A percentile compares a stretch with the other conserved stretches of the same genome.
phyloP scores from a whole-genome alignment of 2,329 filamentous ascomycete genomes.

The Ophiostoma himal-ulmi region DNA sequence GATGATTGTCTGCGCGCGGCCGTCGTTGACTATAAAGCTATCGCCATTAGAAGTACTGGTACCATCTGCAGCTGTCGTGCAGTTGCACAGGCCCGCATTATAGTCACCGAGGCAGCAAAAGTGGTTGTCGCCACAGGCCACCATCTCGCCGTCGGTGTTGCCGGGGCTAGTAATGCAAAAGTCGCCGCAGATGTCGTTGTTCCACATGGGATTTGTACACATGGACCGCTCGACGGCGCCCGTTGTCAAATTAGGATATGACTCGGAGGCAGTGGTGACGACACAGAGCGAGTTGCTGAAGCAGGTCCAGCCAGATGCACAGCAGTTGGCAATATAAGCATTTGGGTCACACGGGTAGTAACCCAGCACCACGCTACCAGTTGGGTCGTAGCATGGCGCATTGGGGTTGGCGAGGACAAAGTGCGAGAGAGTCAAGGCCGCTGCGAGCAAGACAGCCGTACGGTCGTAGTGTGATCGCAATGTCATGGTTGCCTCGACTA shows the following conservation, averaged over 20 bases:
- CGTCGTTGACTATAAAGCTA: background rate
- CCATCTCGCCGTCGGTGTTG: conserved; percentile 24
- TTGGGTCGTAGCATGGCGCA: background rate
- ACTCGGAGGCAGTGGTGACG: conserved; percentile 24
- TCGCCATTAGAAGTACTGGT: background rate
- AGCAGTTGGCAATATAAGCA: conserved; percentile 27
- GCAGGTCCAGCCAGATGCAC: conserved; percentile 29
- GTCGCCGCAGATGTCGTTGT: conserved; percentile 28
- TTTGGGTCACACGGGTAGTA: background rate
- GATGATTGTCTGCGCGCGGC: background rate
- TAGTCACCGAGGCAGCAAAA: conserved; percentile 29
- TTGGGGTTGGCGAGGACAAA: background rate
- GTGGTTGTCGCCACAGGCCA: conserved; percentile 23
- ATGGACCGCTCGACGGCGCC: conserved; percentile 27
- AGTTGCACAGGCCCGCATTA: conserved; percentile 27
- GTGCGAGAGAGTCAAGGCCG: background rate
- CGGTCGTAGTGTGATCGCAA: background rate
- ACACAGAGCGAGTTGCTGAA: conserved; percentile 29
- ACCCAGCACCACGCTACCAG: background rate
- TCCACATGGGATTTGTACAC: conserved; percentile 30
- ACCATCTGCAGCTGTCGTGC: conserved; percentile 14
- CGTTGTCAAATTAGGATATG: conserved; percentile 25
- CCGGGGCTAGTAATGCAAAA: conserved; percentile 24
- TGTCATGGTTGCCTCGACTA: background rate
- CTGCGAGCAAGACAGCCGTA: background rate